Conservation (phyloP, 768 basidiomycete genomes). For the Clitopilus hobsonii region DNA sequence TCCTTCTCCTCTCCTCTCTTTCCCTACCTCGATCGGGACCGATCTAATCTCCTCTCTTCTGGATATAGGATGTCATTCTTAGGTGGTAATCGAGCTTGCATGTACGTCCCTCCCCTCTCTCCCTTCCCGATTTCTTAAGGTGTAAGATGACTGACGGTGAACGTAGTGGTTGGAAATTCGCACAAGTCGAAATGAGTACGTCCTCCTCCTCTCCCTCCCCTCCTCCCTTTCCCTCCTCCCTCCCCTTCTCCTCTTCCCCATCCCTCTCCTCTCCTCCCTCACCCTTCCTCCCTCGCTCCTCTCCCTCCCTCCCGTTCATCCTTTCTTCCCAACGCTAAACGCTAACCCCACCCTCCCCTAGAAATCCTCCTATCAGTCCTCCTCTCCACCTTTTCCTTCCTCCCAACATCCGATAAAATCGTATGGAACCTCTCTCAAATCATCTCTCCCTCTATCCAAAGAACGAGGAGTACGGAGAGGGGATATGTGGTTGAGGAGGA, state of each 20-base stretch:
- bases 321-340: too few relatives aligned
- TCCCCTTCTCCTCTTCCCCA: background rate
- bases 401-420: conserved; percentile 28
- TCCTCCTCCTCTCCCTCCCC: too few relatives aligned
- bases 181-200: conserved; percentile 54
- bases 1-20: background rate
- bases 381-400: conserved; percentile 30
- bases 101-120: conserved; percentile 25
- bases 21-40: background rate
- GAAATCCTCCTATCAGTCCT: conserved; percentile 36
- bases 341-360: conserved; percentile 12
- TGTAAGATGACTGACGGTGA: too few relatives aligned
- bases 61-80: conserved; percentile 48
- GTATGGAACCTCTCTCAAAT: conserved; percentile 47
- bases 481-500: conserved; percentile 21
- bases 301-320: too few relatives aligned
- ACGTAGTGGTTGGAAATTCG: conserved; percentile 46
- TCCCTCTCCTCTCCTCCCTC: background rate
- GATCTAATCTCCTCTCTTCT: background rate
- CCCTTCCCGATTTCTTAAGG: background rate
- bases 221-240: background rate
- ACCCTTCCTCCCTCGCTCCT: too few relatives aligned
- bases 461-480: conserved; percentile 3
- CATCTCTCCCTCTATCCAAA: conserved; percentile 36
- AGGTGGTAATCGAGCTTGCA: conserved; percentile 48